These are phyloP conservation scores for Chloranthus sessilifolius DNA, from an alignment of 164 flowering plant genomes.

Conservation along the genomic window DNA sequence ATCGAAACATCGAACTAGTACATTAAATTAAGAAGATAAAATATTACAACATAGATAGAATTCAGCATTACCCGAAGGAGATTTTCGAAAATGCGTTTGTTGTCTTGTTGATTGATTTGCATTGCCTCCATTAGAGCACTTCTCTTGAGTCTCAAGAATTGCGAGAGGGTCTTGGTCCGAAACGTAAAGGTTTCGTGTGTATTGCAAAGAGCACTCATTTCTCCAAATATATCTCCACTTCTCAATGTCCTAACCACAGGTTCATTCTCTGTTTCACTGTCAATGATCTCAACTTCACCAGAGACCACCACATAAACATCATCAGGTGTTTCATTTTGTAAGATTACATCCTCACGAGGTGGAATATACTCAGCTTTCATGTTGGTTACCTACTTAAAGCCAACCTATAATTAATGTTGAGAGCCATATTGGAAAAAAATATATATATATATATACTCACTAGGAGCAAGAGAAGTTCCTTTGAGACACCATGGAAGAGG, in stretches of 20 bases:
- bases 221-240: constrained; percentile 75
- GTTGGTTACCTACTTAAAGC: constrained; percentile 52
- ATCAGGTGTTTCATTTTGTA: constrained; percentile 79
- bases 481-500: constrained; percentile 68
- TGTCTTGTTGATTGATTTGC: constrained; percentile 57
- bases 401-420: too few species aligned
- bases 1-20: background rate
- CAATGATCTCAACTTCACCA: constrained; percentile 75
- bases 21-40: background rate
- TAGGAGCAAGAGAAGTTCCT: constrained; percentile 57
- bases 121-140: constrained; percentile 52
- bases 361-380: constrained; percentile 93
- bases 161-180: constrained; percentile 72
- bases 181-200: constrained; percentile 62
- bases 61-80: constrained; percentile 54
- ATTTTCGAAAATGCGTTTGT: constrained; percentile 52
- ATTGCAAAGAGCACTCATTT: constrained; percentile 74
- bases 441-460: constrained; percentile 17
- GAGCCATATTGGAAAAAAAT: background rate
- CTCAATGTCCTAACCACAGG: constrained; percentile 40
- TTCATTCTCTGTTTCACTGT: constrained; percentile 46
- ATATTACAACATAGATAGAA: too few species aligned
- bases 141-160: constrained; percentile 66
- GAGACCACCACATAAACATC: constrained; percentile 82
- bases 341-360: constrained; percentile 80